phyloP scores from a whole-genome alignment of 441 rosid genomes.

The Adansonia madagascariensis region DNA sequence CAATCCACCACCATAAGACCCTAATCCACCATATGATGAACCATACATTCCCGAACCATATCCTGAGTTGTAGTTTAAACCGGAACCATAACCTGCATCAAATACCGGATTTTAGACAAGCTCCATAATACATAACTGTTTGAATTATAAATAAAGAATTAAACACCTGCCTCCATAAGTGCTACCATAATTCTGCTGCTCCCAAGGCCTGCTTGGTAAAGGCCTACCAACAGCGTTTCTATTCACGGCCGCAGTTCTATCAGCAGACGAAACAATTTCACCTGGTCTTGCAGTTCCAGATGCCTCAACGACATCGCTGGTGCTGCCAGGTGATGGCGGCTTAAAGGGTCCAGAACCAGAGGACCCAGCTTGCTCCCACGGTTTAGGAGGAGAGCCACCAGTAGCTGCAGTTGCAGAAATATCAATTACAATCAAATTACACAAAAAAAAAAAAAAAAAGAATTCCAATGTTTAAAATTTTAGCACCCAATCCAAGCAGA shows the following conservation, averaged over 20 bases:
- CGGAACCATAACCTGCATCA: constrained; percentile 67
- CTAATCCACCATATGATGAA: constrained; percentile 62
- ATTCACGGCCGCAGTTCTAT: constrained; percentile 48
- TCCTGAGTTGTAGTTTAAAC: constrained; percentile 63
- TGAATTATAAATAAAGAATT: background rate
- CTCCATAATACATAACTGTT: constrained; percentile 12
- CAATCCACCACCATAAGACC: constrained; percentile 71
- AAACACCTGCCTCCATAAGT: constrained; percentile 55
- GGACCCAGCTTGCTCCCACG: constrained; percentile 87
- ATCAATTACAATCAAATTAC: constrained; percentile 13
- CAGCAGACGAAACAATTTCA: constrained; percentile 59
- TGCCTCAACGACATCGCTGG: constrained; percentile 89
- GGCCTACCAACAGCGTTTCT: constrained; percentile 62
- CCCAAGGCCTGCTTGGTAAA: constrained; percentile 89
- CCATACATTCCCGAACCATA: constrained; percentile 63
- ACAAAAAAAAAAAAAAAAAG: background rate
- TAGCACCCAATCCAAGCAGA: background rate
- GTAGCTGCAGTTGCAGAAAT: constrained; percentile 20
- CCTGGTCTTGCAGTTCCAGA: constrained; percentile 96
- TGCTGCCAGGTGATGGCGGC: constrained; percentile 84
- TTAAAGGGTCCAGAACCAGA: constrained; percentile 88
- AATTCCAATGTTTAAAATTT: background rate
- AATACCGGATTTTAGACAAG: constrained; percentile 17
- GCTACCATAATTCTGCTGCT: constrained; percentile 68
- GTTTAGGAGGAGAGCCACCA: constrained; percentile 83